These are phyloP conservation scores for Cladorrhinum sp. DNA, from an alignment of 2,329 filamentous ascomycete species.

Conservation along the genomic window DNA sequence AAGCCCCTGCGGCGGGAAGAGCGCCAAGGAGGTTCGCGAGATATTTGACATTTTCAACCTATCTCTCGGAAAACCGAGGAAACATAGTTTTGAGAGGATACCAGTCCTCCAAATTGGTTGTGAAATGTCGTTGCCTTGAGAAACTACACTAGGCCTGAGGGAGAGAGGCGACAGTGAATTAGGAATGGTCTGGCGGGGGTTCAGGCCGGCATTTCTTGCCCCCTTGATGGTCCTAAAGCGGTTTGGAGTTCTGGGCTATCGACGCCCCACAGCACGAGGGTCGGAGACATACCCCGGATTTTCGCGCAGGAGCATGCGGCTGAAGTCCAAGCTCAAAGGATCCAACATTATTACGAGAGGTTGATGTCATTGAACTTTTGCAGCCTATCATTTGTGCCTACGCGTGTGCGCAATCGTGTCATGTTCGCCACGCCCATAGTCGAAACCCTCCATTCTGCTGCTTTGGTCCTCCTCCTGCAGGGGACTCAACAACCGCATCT, in stretches of 20 bases:
- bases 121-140: too few species aligned
- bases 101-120: too few species aligned
- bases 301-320: not conserved
- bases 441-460: not conserved
- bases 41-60: too few species aligned
- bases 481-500: slow-evolving; percentile 10
- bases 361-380: not conserved
- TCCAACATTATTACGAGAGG: not conserved
- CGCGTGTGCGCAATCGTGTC: not conserved
- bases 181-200: too few species aligned
- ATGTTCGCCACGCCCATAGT: not conserved
- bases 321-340: not conserved
- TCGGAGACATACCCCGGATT: not conserved
- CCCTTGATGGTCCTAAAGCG: not conserved
- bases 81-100: too few species aligned
- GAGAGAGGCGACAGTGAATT: too few species aligned
- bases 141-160: too few species aligned
- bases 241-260: not conserved
- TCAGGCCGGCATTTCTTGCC: not conserved
- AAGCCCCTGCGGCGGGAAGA: too few species aligned
- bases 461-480: not conserved
- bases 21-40: too few species aligned
- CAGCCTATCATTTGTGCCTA: not conserved
- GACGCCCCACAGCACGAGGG: not conserved
- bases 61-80: too few species aligned